These are phyloP conservation scores for Xylariaceae sp. DNA, from an alignment of 2,329 filamentous ascomycete genomes.

Conservation along the genomic window DNA sequence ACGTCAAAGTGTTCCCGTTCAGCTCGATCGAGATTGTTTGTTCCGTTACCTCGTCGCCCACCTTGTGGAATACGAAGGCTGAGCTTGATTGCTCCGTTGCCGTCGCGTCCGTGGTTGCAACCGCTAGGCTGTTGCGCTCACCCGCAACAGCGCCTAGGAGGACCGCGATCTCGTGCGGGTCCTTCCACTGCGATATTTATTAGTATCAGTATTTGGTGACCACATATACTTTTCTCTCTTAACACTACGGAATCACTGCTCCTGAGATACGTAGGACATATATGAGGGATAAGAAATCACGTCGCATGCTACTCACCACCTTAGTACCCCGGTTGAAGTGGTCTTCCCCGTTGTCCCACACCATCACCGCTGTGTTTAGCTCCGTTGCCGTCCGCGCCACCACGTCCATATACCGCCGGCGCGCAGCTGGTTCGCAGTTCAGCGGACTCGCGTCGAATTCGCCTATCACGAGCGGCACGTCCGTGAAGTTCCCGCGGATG, in stretches of 20 bases:
- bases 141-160: constrained; percentile 48
- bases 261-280: not conserved
- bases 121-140: constrained; percentile 52
- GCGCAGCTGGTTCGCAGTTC: constrained; percentile 55
- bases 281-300: not conserved
- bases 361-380: constrained; percentile 52
- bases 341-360: constrained; percentile 64
- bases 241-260: not conserved
- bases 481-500: constrained; percentile 57
- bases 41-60: constrained; percentile 45
- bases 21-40: constrained; percentile 52
- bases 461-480: constrained; percentile 58
- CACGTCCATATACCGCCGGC: constrained; percentile 61
- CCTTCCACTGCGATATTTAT: constrained; percentile 45
- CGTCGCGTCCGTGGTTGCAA: constrained; percentile 52
- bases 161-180: constrained; percentile 51
- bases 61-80: constrained; percentile 58
- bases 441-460: constrained; percentile 57
- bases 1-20: constrained; percentile 55
- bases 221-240: too few species aligned
- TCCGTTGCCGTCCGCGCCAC: constrained; percentile 51
- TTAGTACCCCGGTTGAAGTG: constrained; percentile 53
- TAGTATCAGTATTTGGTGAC: not conserved
- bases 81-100: constrained; percentile 51
- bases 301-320: constrained; percentile 2